A percentile compares a stretch with the other conserved stretches of the same genome.
phyloP scores from a whole-genome alignment of 1,284 basidiomycete genomes.

The Trametes pubescens region DNA sequence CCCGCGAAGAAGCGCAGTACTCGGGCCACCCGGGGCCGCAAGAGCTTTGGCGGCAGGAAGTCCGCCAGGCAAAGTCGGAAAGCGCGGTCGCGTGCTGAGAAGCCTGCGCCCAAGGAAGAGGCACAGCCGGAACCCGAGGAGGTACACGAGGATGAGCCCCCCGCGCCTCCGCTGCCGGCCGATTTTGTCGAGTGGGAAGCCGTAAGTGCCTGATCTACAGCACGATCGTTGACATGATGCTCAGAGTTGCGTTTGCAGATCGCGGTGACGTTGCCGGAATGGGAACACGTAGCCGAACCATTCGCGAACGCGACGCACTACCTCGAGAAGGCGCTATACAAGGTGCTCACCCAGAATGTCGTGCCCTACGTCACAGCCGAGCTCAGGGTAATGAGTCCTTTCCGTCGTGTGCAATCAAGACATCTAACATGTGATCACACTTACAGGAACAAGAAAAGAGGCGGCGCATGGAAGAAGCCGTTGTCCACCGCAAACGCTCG shows the following conservation, averaged over 20 bases:
- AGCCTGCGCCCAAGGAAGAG: conserved; percentile 9
- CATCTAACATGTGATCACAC: too few species aligned
- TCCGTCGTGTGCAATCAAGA: neutral
- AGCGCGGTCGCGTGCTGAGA: conserved; percentile 11
- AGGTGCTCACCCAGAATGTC: conserved; percentile 68
- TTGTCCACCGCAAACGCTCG: conserved; percentile 83
- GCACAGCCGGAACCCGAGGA: conserved; percentile 25
- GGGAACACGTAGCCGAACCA: conserved; percentile 76
- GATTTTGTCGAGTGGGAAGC: conserved; percentile 87
- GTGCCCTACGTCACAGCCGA: conserved; percentile 73
- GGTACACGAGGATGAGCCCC: conserved; percentile 26
- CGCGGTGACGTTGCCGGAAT: conserved; percentile 81
- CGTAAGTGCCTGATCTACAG: conserved; percentile 51
- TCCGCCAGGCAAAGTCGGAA: conserved; percentile 6
- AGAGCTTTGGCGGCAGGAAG: neutral
- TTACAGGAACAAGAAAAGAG: conserved; percentile 69
- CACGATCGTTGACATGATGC: neutral
- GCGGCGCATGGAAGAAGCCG: conserved; percentile 68
- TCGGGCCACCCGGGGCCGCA: conserved; percentile 12
- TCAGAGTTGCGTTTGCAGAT: conserved; percentile 54
- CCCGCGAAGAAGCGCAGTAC: conserved; percentile 2
- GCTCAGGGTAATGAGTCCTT: conserved; percentile 56
- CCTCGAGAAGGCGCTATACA: conserved; percentile 80
- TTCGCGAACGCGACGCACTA: conserved; percentile 83
- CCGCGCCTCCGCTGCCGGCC: conserved; percentile 44